Base-by-base conservation (phyloP, 129 eudicot species). In the Artemisia argyi region DNA sequence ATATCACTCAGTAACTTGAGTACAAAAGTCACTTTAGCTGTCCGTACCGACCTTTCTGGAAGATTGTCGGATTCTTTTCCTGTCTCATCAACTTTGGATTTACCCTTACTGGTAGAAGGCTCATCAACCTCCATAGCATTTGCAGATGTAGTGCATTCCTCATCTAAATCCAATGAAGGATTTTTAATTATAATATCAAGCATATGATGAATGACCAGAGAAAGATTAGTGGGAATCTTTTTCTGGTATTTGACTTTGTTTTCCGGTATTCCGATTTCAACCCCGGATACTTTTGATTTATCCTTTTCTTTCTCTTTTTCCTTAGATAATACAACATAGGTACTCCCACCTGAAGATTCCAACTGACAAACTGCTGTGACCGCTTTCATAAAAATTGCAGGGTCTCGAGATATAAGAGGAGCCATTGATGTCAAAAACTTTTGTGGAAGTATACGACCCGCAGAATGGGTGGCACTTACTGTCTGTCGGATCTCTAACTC, bases 121-220 rank as follows among this genome's bases (percentile, higher is more conserved):
- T 61, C 66, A 5, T 58, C 64, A 58, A 58, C 9, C 64, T 58
- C 64, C 64, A 58, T 58, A 0, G 64, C 26, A 58, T 22, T 58
- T 22, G 15, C 39, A 58, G 39, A 22, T 22, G 7, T 58, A 10
- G 26, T 58, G 64, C 64, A 58, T 58, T 10, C 15, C 19, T 54
- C 24, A 4, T 58, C 39, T 58, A 15, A 58, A 58, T 20, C 26
- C 13, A 22, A 22, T 19, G 26, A 58, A 58, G 7, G 13, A 58
- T 11, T 58, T 18, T 58, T 19, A 28, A 22, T 19, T 18, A 22
- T 6, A 20, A 19, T 58, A 19, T 58, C 64, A 22, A 58, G 12
- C 39, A 58, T 58, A 22, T 58, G 9, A 58, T 58, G 64, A 30
- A 58, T 22, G 14, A 58, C 15, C 16, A 0, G 32, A 3, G 18